These are phyloP conservation scores for Fusarium incarnatum DNA, from an alignment of 2,329 filamentous ascomycete species.

Conservation along the genomic window DNA sequence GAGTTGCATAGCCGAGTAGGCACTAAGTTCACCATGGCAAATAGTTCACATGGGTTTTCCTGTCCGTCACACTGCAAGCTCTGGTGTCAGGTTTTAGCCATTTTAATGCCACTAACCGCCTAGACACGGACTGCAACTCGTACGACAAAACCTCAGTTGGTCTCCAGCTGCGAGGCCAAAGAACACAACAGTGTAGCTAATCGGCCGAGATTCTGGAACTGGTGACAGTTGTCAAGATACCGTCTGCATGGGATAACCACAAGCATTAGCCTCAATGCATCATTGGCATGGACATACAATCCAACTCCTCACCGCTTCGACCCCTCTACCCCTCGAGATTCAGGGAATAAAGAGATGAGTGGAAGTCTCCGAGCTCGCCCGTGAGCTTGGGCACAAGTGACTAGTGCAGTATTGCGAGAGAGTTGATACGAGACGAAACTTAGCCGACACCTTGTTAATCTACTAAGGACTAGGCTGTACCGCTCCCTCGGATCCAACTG, in stretches of 20 bases:
- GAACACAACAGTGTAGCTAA: not conserved
- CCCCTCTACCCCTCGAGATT: not conserved
- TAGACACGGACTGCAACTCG: not conserved
- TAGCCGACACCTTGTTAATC: constrained; percentile 23
- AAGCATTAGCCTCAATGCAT: not conserved
- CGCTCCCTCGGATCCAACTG: constrained; percentile 41
- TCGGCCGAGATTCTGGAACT: not conserved
- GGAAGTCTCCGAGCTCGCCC: constrained; percentile 12
- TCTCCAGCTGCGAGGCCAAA: not conserved
- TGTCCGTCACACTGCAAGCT: not conserved
- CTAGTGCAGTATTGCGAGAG: constrained; percentile 5
- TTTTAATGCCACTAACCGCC: not conserved
- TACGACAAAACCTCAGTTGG: not conserved
- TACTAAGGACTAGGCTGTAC: constrained; percentile 42
- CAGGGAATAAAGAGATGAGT: constrained; percentile 17
- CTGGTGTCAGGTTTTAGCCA: constrained; percentile 16
- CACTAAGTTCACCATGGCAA: constrained; percentile 11
- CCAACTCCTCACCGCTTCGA: constrained; percentile 14
- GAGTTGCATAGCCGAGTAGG: not conserved
- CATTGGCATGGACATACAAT: not conserved
- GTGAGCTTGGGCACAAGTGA: constrained; percentile 5
- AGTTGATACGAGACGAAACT: constrained; percentile 34
- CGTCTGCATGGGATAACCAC: not conserved
- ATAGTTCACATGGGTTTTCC: constrained; percentile 16
- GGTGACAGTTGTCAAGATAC: not conserved